These are phyloP conservation scores for Aotearoamyces nothofagi DNA, from an alignment of 2,329 filamentous ascomycete species.

Conservation along the genomic window DNA sequence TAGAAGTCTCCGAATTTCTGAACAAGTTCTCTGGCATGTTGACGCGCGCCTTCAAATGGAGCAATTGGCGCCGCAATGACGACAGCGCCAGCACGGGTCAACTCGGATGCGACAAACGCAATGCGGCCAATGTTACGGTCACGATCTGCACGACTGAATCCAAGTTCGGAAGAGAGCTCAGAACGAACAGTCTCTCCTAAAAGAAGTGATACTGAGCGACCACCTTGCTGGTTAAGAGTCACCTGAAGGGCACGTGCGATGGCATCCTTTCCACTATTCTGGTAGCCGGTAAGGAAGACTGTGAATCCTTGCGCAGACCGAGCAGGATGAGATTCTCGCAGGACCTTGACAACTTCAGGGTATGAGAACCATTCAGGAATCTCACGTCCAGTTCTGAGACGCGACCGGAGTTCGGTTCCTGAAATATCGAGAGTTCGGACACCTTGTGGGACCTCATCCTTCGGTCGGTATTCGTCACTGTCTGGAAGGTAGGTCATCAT, in stretches of 20 bases:
- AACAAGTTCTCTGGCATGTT: conserved; percentile 68
- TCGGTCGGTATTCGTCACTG: conserved; percentile 87
- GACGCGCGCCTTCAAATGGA: conserved; percentile 67
- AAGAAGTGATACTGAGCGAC: conserved; percentile 83
- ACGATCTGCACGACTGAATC: conserved; percentile 86
- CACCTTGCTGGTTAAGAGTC: conserved; percentile 94
- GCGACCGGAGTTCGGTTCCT: conserved; percentile 78
- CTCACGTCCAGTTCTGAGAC: conserved; percentile 79
- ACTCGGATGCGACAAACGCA: conserved; percentile 86
- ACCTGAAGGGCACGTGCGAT: conserved; percentile 91
- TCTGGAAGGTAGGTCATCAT: conserved; percentile 99
- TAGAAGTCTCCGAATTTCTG: conserved; percentile 86
- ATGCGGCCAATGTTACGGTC: conserved; percentile 93
- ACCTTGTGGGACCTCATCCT: conserved; percentile 75
- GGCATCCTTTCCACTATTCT: conserved; percentile 94
- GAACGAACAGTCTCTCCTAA: conserved; percentile 89
- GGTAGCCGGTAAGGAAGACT: conserved; percentile 92
- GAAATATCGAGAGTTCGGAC: conserved; percentile 80
- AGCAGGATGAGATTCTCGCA: conserved; percentile 90
- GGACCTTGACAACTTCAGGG: conserved; percentile 91
- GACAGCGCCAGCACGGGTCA: conserved; percentile 82
- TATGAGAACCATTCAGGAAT: conserved; percentile 99
- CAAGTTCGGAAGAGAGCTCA: conserved; percentile 88
- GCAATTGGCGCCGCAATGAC: conserved; percentile 96
- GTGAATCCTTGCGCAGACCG: conserved; percentile 92